Base-by-base conservation (phyloP, 129 eudicot genomes). In the Ambrosia trifida region DNA sequence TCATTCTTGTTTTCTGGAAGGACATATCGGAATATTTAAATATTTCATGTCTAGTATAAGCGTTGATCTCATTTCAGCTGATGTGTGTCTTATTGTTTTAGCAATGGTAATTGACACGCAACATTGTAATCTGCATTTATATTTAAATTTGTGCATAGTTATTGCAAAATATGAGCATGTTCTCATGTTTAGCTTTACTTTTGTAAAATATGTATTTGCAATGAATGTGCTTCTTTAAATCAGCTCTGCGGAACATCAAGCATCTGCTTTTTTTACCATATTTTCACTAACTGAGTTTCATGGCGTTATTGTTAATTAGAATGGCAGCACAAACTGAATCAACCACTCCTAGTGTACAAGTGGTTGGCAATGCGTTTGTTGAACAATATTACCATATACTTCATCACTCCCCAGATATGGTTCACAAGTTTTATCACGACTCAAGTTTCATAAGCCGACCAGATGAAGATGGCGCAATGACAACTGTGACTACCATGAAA, bases 361-460 rank as follows among this genome's bases (percentile, higher is more conserved):
- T 54, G 24, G 89, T 87, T 51, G 95, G 89, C 5, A 81, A 78
- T 77, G 89, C 89, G 32, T 90, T 90, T 75, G 95, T 90, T 40
- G 83, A 67, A 49, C 95, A 85, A 70, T 90, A 87, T 60, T 90
- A 90, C 83, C 76, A 69, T 53, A 83, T 90, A 70, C 88, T 90
- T 49, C 84, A 85, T 52, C 81, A 74, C 24, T 74, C 83, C 28
- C 89, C 97, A 4, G 84, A 85, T 33, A 63, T 74, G 61, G 81
- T 83, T 67, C 81, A 85, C 64, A 85, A 82, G 72, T 87, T 90
- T 77, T 90, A 90, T 63, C 88, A 85, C 35, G 97, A 90, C 17
- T 35, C 76, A 14, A 90, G 95, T 68, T 73, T 74, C 11, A 65
- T 86, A 45, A 80, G 87, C 80, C 83, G 95, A 51, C 87, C 83